These are phyloP conservation scores for Strigomonas culicis DNA, from an alignment of 208 protist species.

Conservation along the genomic window DNA sequence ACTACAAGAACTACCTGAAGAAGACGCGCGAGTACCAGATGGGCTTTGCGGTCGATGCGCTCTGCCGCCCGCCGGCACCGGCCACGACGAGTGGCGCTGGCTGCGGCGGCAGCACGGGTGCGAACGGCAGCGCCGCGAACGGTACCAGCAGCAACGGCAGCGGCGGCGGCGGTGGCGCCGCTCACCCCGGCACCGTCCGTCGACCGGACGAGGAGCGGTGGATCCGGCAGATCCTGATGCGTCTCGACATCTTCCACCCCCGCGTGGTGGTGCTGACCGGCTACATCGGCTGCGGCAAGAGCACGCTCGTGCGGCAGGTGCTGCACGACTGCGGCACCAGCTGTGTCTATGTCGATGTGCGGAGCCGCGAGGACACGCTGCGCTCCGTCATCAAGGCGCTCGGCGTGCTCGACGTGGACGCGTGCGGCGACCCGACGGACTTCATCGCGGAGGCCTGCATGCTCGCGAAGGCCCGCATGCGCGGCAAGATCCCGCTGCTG, in stretches of 20 bases:
- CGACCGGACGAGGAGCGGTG: constrained; percentile 29
- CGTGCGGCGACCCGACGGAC: constrained; percentile 79
- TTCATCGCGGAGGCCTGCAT: constrained; percentile 76
- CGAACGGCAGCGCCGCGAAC: not conserved
- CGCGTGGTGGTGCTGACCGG: constrained; percentile 65
- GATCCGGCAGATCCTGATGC: constrained; percentile 40
- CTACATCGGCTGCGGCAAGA: constrained; percentile 76
- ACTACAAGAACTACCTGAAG: constrained; percentile 86
- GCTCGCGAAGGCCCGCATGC: constrained; percentile 42
- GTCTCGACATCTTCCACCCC: constrained; percentile 43
- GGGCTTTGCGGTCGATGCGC: constrained; percentile 46
- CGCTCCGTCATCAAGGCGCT: constrained; percentile 63
- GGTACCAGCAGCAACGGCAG: not conserved
- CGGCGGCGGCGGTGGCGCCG: not conserved
- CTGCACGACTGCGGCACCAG: constrained; percentile 54
- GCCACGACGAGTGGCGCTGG: not conserved
- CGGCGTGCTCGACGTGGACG: constrained; percentile 75
- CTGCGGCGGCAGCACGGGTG: not conserved
- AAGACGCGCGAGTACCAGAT: constrained; percentile 80
- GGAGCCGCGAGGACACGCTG: constrained; percentile 68
- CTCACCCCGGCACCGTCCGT: not conserved
- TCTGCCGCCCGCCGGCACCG: not conserved
- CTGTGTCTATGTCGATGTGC: constrained; percentile 75
- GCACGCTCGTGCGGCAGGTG: constrained; percentile 44
- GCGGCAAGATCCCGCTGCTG: constrained; percentile 50